A percentile compares a stretch with the other conserved stretches of the same genome.
These are phyloP conservation scores for Colletotrichum coccodes DNA, from an alignment of 2,329 filamentous ascomycete species.

Conservation along the genomic window DNA sequence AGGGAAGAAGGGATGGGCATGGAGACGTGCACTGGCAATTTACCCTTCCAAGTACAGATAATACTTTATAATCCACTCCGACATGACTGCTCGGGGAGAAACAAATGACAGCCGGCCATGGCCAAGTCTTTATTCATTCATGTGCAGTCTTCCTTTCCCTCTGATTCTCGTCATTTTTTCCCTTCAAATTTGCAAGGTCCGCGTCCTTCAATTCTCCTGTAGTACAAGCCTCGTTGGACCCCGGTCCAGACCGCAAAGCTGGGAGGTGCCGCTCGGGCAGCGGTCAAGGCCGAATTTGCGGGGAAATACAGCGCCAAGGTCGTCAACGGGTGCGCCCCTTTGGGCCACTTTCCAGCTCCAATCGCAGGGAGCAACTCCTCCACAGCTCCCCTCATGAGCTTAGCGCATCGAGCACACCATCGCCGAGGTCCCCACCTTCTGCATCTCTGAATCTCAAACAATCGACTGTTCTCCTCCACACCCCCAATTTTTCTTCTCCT, in stretches of 20 bases:
- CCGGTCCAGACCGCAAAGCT: slow-evolving; percentile 12
- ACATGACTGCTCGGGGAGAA: neutral
- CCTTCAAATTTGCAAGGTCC: no score
- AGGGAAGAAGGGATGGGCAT: neutral
- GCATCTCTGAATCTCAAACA: slow-evolving; percentile 12
- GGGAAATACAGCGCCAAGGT: slow-evolving; percentile 25
- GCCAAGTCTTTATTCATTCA: neutral
- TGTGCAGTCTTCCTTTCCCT: no score
- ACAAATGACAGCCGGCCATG: neutral
- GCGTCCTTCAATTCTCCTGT: no score
- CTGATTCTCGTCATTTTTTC: no score
- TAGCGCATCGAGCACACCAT: slow-evolving; percentile 30
- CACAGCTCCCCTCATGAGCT: slow-evolving; percentile 1
- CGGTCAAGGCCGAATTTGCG: slow-evolving; percentile 29
- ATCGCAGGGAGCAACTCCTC: slow-evolving; percentile 6
- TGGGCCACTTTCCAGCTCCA: neutral
- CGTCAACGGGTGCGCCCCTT: slow-evolving; percentile 6
- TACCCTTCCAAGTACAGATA: neutral
- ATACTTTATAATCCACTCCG: neutral
- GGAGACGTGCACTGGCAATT: neutral
- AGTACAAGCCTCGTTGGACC: neutral
- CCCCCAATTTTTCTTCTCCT: slow-evolving; percentile 20
- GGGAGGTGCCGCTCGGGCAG: slow-evolving; percentile 13
- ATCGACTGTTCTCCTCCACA: slow-evolving; percentile 8
- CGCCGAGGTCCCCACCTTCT: slow-evolving; percentile 14